phyloP scores from a whole-genome alignment of 495 filamentous ascomycete species.

The Oidiodendron maius region DNA sequence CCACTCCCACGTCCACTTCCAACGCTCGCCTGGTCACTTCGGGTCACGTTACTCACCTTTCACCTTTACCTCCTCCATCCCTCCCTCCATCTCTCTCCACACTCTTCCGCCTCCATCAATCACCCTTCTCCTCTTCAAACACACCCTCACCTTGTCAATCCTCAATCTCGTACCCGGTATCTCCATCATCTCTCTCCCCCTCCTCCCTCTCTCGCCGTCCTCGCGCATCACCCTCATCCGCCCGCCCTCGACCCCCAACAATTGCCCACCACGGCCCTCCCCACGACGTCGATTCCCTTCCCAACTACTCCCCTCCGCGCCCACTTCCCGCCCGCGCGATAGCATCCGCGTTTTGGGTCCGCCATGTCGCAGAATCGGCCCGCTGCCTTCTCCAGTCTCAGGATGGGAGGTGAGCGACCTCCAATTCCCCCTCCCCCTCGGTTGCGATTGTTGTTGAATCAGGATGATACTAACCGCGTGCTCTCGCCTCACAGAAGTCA shows the following conservation, averaged over 20 bases:
- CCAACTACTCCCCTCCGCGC: slow-evolving; percentile 38
- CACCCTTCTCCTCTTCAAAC: too few species aligned
- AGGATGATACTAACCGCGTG: too few species aligned
- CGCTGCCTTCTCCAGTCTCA: slow-evolving; percentile 66
- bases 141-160: too few species aligned
- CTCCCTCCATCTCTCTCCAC: too few species aligned
- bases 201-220: too few species aligned
- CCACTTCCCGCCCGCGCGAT: slow-evolving; percentile 37
- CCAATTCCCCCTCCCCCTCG: neutral
- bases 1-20: too few species aligned
- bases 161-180: too few species aligned
- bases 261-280: slow-evolving; percentile 51
- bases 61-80: too few species aligned
- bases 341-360: slow-evolving; percentile 20
- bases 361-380: slow-evolving; percentile 70
- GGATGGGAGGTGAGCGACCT: slow-evolving; percentile 70
- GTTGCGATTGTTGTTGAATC: slow-evolving; percentile 16
- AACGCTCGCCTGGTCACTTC: too few species aligned
- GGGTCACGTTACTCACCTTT: too few species aligned
- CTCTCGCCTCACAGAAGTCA: slow-evolving; percentile 64
- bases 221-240: slow-evolving; percentile 5
- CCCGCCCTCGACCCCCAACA: slow-evolving; percentile 19
- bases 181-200: too few species aligned
- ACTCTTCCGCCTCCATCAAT: too few species aligned
- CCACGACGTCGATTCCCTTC: slow-evolving; percentile 26